A percentile compares a stretch with the other conserved stretches of the same genome.
These are phyloP conservation scores for Tetrapyrgos nigripes DNA, from an alignment of 1,284 basidiomycete species.

Conservation along the genomic window DNA sequence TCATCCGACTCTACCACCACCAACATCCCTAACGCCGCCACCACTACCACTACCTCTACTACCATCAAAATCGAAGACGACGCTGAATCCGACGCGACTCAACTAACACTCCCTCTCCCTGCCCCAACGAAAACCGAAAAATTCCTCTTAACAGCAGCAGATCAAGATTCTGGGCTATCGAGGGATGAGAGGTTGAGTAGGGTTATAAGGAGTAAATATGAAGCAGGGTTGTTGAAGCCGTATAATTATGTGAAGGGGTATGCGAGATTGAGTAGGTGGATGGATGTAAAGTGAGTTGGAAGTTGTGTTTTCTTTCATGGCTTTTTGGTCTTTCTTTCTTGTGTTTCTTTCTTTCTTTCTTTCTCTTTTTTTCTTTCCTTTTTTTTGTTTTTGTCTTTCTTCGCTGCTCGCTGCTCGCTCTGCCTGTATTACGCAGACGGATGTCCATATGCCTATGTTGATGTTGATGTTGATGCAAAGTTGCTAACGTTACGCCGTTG, in stretches of 20 bases:
- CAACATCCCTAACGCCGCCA: conserved; percentile 1
- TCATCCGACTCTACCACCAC: neutral
- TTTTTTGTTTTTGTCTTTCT: too few relatives aligned
- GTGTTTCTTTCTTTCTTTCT: neutral
- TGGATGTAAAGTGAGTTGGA: conserved; percentile 74
- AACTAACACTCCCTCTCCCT: conserved; percentile 8
- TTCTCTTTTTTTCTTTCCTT: too few relatives aligned
- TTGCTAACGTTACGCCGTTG: too few relatives aligned
- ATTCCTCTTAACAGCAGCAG: conserved; percentile 94
- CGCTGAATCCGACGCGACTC: neutral
- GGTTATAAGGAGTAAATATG: conserved; percentile 97
- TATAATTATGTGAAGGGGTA: conserved; percentile 98
- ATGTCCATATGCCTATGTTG: too few relatives aligned
- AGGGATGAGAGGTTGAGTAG: conserved; percentile 90
- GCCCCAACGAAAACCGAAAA: conserved; percentile 54
- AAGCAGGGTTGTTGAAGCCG: conserved; percentile 93
- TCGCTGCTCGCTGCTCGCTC: too few relatives aligned
- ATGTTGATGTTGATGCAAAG: too few relatives aligned
- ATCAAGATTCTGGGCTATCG: conserved; percentile 86
- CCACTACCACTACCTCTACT: neutral
- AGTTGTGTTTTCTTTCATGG: neutral
- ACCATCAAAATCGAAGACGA: neutral
- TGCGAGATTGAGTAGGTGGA: conserved; percentile 89
- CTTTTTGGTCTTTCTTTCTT: too few relatives aligned
- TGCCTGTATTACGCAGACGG: too few relatives aligned